These are phyloP conservation scores for Salvia miltiorrhiza DNA, from an alignment of 257 asterid species.

Conservation along the genomic window DNA sequence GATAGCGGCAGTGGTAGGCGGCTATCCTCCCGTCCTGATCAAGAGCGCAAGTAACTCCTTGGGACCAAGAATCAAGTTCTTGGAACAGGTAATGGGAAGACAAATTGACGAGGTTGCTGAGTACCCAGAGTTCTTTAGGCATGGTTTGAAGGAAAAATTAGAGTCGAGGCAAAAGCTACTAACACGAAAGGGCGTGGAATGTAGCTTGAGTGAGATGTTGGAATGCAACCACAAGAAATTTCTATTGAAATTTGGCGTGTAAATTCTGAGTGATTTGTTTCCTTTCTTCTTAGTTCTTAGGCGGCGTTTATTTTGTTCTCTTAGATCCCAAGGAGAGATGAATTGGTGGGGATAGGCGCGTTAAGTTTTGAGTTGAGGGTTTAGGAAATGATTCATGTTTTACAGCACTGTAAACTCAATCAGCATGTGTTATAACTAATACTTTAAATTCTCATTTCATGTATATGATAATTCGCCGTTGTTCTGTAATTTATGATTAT, in stretches of 20 bases:
- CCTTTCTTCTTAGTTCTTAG: not conserved
- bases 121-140: conserved; percentile 84
- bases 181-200: conserved; percentile 45
- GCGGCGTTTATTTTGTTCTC: not conserved
- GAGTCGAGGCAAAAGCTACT: conserved; percentile 69
- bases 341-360: too few relatives aligned
- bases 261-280: conserved; percentile 32
- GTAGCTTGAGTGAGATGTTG: conserved; percentile 92
- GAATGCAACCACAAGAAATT: conserved; percentile 84
- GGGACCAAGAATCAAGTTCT: conserved; percentile 80
- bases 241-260: conserved; percentile 57
- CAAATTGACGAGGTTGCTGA: conserved; percentile 64
- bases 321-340: too few relatives aligned
- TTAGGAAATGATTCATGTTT: not conserved
- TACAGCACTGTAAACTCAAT: not conserved
- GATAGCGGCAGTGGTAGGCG: conserved; percentile 64
- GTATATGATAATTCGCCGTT: not conserved
- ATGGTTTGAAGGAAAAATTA: conserved; percentile 77
- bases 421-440: not conserved
- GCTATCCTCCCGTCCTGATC: conserved; percentile 86
- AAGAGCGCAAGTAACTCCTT: conserved; percentile 74
- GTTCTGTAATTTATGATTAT: not conserved
- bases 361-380: not conserved
- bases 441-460: not conserved
- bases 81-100: conserved; percentile 83